phyloP scores from a whole-genome alignment of 225 moss, liverwort and hornwort species.

The Lunularia cruciata region DNA sequence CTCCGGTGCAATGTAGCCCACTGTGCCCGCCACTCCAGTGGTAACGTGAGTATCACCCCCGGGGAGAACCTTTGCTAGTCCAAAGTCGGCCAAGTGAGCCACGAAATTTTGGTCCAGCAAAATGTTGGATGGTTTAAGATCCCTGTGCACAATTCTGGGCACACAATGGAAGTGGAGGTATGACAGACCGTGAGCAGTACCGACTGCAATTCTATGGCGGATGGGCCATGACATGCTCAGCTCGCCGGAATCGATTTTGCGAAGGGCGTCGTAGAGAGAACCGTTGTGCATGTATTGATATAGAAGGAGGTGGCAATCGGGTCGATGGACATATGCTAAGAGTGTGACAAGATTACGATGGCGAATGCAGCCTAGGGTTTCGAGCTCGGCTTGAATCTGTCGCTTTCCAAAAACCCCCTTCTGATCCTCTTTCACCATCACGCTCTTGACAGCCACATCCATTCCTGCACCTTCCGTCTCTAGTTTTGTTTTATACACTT shows the following conservation, averaged over 20 bases:
- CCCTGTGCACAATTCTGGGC: conserved; percentile 74
- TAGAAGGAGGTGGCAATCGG: conserved; percentile 61
- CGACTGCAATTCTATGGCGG: conserved; percentile 69
- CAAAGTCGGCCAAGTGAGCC: conserved; percentile 82
- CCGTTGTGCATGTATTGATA: conserved; percentile 74
- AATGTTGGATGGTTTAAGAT: conserved; percentile 79
- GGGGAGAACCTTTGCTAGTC: conserved; percentile 70
- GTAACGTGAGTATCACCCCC: conserved; percentile 64
- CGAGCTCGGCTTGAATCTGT: conserved; percentile 85
- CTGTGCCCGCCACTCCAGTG: conserved; percentile 63
- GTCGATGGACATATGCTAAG: conserved; percentile 59
- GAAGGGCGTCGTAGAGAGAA: conserved; percentile 56
- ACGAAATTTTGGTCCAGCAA: conserved; percentile 54
- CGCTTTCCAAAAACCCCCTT: conserved; percentile 36
- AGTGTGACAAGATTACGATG: conserved; percentile 76
- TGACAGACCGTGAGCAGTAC: conserved; percentile 61
- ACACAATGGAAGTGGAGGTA: conserved; percentile 72
- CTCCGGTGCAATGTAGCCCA: conserved; percentile 87
- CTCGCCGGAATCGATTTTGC: conserved; percentile 42
- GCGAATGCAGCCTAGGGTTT: conserved; percentile 74
- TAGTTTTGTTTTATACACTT: conserved; percentile 61
- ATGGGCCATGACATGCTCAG: conserved; percentile 67
- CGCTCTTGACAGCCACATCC: conserved; percentile 75
- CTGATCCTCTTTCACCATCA: conserved; percentile 41
- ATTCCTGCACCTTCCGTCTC: conserved; percentile 26